These are phyloP conservation scores for Lathyrus tuberosus DNA, from an alignment of 306 rosid genomes.

Conservation along the genomic window DNA sequence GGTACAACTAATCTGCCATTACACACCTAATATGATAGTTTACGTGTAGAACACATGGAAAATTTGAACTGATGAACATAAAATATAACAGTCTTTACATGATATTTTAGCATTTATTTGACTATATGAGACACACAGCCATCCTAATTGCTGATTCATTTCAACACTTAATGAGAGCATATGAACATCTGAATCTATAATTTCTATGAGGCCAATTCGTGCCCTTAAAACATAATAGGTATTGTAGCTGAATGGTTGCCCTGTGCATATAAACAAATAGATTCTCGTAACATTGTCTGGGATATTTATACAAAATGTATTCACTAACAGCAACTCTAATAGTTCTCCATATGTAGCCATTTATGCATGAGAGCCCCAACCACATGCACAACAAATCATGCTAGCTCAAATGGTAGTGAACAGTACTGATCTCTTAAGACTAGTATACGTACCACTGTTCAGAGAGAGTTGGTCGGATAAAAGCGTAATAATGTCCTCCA, in stretches of 20 bases:
- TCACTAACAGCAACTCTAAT: constrained; percentile 2
- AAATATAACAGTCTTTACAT: neutral
- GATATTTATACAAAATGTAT: neutral
- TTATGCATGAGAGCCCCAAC: neutral
- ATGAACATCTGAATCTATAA: constrained; percentile 19
- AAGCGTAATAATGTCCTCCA: constrained; percentile 96
- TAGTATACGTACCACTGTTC: constrained; percentile 74
- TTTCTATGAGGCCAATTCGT: neutral
- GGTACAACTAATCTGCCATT: constrained; percentile 28
- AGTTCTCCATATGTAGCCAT: neutral
- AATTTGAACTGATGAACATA: neutral
- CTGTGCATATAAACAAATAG: constrained; percentile 3
- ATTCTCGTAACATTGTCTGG: constrained; percentile 2
- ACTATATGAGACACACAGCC: constrained; percentile 5
- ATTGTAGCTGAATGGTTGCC: constrained; percentile 4
- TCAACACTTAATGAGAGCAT: constrained; percentile 6
- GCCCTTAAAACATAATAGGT: neutral
- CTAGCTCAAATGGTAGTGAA: constrained; percentile 20
- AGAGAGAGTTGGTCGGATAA: constrained; percentile 94
- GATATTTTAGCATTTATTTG: neutral
- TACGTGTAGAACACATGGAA: constrained; percentile 4
- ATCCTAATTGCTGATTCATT: neutral
- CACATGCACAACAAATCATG: constrained; percentile 15
- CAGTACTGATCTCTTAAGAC: constrained; percentile 15
- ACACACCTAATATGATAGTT: constrained; percentile 11